Evolutionary conservation across 176 grass and related monocot species (phyloP), one percentile per base, ranked within the genome.

Genomic region (Poa annua): DNA sequence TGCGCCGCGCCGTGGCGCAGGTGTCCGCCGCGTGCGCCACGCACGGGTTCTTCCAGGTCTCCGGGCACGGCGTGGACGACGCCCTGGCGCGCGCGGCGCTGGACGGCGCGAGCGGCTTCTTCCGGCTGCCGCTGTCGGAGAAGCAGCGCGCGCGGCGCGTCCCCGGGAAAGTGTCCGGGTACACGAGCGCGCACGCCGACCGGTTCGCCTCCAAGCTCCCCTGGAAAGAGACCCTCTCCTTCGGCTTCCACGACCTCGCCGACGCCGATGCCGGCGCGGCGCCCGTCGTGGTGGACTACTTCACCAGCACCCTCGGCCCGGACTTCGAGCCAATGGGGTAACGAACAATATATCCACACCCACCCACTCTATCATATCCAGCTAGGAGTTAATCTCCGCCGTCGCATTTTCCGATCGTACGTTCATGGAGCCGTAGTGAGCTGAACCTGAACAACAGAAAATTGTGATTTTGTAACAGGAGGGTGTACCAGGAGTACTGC

Each of bases 151-250:
- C 90, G 16, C 83, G 80, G 45, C 85, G 92, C 70, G 45, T 87
- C 52, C 88, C 88, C 1, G 92, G 92, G 10, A 91, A 86, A 76
- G 80, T 92, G 76, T 89, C 90, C 78, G 95, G 95, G 22, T 98
- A 95, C 83, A 86, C 90, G 6, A 92, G 92, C 56, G 95, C 95
- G 8, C 92, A 98, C 85, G 84, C 90, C 3, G 95, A 98, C 74
- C 86, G 95, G 29, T 98, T 98, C 85, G 55, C 86, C 24, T 89
- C 86, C 52, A 98, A 86, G 86, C 86, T 98, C n/a, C 95, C 92
- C 6, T 95, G 92, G 95, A 98, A 98, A 78, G 95, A 98, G 86
- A 95, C 92, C 29, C 90, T 98, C n/a, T 95, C 95, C 21, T 95
- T 98, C 81, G 90, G 80, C 9, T 98, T 89, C 85, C 89, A 76